Evolutionary conservation across 768 basidiomycete species (phyloP).

Genomic region (Lactifluus volemus): DNA sequence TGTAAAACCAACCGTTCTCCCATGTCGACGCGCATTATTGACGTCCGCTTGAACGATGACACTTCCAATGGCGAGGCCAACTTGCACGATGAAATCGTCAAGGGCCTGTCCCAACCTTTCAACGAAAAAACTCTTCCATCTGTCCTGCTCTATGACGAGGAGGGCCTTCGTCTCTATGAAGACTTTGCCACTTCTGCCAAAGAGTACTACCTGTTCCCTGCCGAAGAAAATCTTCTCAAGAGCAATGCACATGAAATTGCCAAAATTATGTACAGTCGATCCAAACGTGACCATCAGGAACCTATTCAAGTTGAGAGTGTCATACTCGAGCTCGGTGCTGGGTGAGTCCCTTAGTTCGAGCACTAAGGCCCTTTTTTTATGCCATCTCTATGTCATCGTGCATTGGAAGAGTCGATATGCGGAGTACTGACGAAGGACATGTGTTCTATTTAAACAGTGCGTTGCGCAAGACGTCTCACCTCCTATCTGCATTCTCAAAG

Average conservation of each 20-base stretch:
- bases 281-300: constrained; percentile 13
- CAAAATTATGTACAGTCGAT: constrained; percentile 50
- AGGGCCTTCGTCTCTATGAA: constrained; percentile 80
- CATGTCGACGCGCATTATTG: constrained; percentile 35
- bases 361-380: too few species aligned
- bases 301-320: constrained; percentile 42
- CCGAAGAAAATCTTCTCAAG: constrained; percentile 82
- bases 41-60: constrained; percentile 35
- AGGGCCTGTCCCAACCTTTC: constrained; percentile 45
- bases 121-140: constrained; percentile 67
- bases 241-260: constrained; percentile 68
- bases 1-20: too few species aligned
- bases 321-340: constrained; percentile 86
- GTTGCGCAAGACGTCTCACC: constrained; percentile 80
- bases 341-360: constrained; percentile 44
- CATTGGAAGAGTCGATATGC: too few species aligned
- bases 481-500: constrained; percentile 65
- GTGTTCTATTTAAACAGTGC: constrained; percentile 40
- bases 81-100: constrained; percentile 39
- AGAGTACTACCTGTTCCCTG: constrained; percentile 86
- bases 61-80: constrained; percentile 24
- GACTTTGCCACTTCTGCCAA: constrained; percentile 65
- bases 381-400: too few species aligned
- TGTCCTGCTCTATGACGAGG: constrained; percentile 78
- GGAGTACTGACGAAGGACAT: not conserved